Evolutionary conservation across 2,329 filamentous ascomycete species (phyloP).

Genomic region (Aspergillus caelatus): DNA sequence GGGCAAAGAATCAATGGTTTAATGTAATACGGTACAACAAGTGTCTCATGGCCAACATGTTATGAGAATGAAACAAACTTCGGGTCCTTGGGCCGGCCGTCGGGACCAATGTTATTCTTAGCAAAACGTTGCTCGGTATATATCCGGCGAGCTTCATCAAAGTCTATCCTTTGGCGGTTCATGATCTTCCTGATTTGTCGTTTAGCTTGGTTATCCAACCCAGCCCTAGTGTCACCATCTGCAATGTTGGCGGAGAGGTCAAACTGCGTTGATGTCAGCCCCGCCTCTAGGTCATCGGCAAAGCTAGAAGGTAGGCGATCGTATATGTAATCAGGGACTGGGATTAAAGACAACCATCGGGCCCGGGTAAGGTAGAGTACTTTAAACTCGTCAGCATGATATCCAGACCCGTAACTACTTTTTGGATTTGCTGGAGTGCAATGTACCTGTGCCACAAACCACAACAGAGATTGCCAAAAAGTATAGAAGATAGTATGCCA

Average conservation of each 20-base stretch:
- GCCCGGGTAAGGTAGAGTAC: slow-evolving; percentile 78
- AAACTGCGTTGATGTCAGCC: slow-evolving; percentile 80
- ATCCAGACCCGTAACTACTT: background rate
- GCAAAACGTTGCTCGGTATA: slow-evolving; percentile 86
- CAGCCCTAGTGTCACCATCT: slow-evolving; percentile 74
- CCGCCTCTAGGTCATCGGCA: slow-evolving; percentile 81
- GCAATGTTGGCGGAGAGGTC: slow-evolving; percentile 80
- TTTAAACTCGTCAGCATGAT: slow-evolving; percentile 34
- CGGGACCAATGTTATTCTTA: slow-evolving; percentile 83
- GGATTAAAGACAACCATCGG: slow-evolving; percentile 73
- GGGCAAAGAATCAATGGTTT: background rate
- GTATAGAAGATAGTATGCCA: slow-evolving; percentile 78
- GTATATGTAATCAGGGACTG: slow-evolving; percentile 71
- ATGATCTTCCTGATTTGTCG: slow-evolving; percentile 84
- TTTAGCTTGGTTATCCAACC: slow-evolving; percentile 80
- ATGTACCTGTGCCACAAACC: slow-evolving; percentile 68
- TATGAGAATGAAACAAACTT: slow-evolving; percentile 93
- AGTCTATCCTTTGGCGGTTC: slow-evolving; percentile 78
- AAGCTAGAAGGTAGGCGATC: slow-evolving; percentile 76
- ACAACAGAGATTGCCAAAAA: slow-evolving; percentile 72
- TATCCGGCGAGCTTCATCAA: slow-evolving; percentile 86
- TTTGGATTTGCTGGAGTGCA: background rate
- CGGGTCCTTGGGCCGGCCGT: slow-evolving; percentile 85
- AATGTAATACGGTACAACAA: slow-evolving; percentile 10
- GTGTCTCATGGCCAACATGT: slow-evolving; percentile 22